Conservation (phyloP, 768 basidiomycete genomes). For the Strobilomyces dryophilus region DNA sequence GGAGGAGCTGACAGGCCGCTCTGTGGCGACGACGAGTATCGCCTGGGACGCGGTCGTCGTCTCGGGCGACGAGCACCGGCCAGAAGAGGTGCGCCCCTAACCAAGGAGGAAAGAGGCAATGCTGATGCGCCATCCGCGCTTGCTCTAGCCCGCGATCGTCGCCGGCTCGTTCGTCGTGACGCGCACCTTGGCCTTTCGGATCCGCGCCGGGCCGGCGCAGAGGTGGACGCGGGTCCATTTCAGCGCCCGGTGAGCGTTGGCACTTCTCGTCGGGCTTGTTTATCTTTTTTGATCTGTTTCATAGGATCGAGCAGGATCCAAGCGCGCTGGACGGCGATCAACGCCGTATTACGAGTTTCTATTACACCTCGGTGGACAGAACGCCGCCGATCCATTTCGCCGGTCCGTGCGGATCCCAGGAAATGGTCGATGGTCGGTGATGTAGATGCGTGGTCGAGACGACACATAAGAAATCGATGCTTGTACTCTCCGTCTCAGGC, state of each 20-base stretch:
- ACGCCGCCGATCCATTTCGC: slow-evolving; percentile 33
- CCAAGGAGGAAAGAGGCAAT: too few relatives aligned
- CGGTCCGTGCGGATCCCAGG: slow-evolving; percentile 9
- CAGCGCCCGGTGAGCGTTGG: slow-evolving; percentile 35
- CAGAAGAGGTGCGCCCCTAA: slow-evolving; percentile 17
- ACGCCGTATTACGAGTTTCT: slow-evolving; percentile 33
- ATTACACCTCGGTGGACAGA: slow-evolving; percentile 30
- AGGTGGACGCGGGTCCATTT: slow-evolving; percentile 31
- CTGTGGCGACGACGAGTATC: slow-evolving; percentile 17
- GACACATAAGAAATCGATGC: neutral
- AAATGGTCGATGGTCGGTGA: slow-evolving; percentile 10
- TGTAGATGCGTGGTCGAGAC: neutral
- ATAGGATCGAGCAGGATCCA: slow-evolving; percentile 25
- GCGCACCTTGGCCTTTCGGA: slow-evolving; percentile 36
- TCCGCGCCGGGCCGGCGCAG: slow-evolving; percentile 38
- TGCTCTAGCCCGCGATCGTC: slow-evolving; percentile 32
- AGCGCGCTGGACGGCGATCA: slow-evolving; percentile 14
- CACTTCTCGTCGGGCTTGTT: too few relatives aligned
- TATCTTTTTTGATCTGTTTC: neutral
- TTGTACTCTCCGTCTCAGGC: neutral
- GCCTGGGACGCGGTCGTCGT: slow-evolving; percentile 34
- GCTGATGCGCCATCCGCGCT: neutral
- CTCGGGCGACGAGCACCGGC: slow-evolving; percentile 24
- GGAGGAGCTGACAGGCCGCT: slow-evolving; percentile 17
- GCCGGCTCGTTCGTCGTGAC: slow-evolving; percentile 39